These are phyloP conservation scores for Hyaloscypha bicolor DNA, from an alignment of 495 filamentous ascomycete genomes.

Conservation along the genomic window DNA sequence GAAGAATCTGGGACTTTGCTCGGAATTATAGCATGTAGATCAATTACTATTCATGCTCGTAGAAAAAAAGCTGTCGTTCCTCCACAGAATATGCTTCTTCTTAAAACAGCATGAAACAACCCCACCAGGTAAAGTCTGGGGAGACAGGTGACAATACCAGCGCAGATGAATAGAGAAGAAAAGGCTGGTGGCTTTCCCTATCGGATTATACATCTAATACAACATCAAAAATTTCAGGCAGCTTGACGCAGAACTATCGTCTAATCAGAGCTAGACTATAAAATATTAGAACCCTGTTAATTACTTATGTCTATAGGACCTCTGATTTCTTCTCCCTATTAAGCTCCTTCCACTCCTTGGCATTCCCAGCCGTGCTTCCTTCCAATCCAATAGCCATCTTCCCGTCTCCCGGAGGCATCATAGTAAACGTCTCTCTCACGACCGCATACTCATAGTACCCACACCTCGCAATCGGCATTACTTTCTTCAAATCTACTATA, in stretches of 20 bases:
- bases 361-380: neutral
- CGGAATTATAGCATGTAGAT: neutral
- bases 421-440: slow-evolving; percentile 53
- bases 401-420: slow-evolving; percentile 43
- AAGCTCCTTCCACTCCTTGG: neutral
- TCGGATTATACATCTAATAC: too few species aligned
- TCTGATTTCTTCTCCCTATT: neutral
- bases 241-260: too few species aligned
- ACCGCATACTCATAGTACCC: slow-evolving; percentile 61
- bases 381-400: neutral
- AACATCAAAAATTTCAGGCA: too few species aligned
- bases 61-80: neutral
- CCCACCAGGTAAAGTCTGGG: too few species aligned
- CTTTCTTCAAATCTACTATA: slow-evolving; percentile 54
- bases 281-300: neutral
- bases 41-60: neutral
- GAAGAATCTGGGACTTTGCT: slow-evolving; percentile 36
- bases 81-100: too few species aligned
- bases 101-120: too few species aligned
- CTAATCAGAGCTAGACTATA: too few species aligned
- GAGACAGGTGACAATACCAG: too few species aligned
- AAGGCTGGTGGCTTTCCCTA: too few species aligned
- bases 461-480: slow-evolving; percentile 58
- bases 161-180: too few species aligned
- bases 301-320: neutral